Evolutionary conservation across 2,329 filamentous ascomycete species (phyloP), one percentile per base, ranked within the genome.

Genomic region (Acrodontium crateriforme): DNA sequence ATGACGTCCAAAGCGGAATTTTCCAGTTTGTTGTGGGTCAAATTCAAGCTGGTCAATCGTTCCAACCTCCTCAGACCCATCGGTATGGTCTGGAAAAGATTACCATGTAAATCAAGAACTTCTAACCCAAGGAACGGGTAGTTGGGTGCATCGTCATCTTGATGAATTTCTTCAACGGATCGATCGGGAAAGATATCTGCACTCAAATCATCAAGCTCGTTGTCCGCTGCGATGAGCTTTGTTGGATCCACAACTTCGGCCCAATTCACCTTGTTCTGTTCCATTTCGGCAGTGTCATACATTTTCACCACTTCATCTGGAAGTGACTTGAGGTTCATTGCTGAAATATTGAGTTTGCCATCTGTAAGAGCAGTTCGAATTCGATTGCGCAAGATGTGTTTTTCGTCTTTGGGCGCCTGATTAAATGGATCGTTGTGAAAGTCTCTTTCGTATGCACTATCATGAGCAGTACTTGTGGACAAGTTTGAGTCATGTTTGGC

Each of bases 231-330:
- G 38, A 89, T 71, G 27, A 95, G 74, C 35, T 78, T 74, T 1
- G 76, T 78, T 24, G 95, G 58, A 47, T 95, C 87, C 8, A 95
- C 82, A 34, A 79, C 78, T 53, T 95, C 87, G 2, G 84, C 84
- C 89, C 89, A 95, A 18, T 76, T 72, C 8, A 74, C 69, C 18
- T 68, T 71, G 13, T 67, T 60, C 9, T 62, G 63, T 19, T 76
- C 71, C 30, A 74, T 65, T 2, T 69, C 66, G 29, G 84, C 74
- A 11, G 81, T 63, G 42, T 84, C 79, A 50, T 94, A 95, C 85
- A 95, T 95, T 30, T 74, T 72, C 56, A 92, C 60, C 0, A 95
- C 79, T 46, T 91, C 81, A 2, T 69, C 55, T 0, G 89, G 89
- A 3, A 98, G 78, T 32, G 78, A 67, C 35, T 74, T 78, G 20